Evolutionary conservation across 257 asterid species (phyloP), one percentile per base, ranked within the genome.

Genomic region (Lantana camara): DNA sequence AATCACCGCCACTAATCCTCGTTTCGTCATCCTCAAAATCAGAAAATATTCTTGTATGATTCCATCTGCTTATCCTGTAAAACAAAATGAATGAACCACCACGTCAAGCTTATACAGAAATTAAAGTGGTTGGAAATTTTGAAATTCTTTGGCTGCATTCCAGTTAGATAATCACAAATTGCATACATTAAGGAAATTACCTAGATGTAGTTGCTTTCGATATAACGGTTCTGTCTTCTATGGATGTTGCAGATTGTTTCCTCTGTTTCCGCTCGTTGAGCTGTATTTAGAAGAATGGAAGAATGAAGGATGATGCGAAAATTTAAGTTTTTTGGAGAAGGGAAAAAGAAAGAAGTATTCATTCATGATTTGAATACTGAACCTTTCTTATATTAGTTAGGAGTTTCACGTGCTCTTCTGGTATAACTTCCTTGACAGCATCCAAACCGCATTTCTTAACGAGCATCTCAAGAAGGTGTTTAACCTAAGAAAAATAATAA

Each of bases 301-400:
- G 12, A 60, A 70, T 24, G 9, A 30, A 51, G 4, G 14, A 63
- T 15, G 7, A 12, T 17, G 29, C 37, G 13, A 56, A n/a, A 14
- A 64, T 11, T 41, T 3, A 55, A 46, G 61, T 66, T 41, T 24
- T 10, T 9, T 11, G 38, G 20, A 23, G 11, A 61, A 10, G 16
- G n/a, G 2, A 8, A 15, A 32, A n/a, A 55, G 45, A 13, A 13
- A 41, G 47, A n/a, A 41, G 47, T 1, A 11, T 12, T 2, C 1
- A 41, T 1, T 4, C 1, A 12, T 1, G 2, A n/a, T 2, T 12
- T 2, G 13, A 41, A 41, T 0, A 41, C 3, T 27, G 55, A 59
- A 87, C 99, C 96, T 93, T 93, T 82, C 97, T 83, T 67, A 90
- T 93, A 70, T 93, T 93, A 41, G 91, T 90, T 23, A 93, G 94